phyloP scores from a whole-genome alignment of 345 rosid species.

The Linum usitatissimum region DNA sequence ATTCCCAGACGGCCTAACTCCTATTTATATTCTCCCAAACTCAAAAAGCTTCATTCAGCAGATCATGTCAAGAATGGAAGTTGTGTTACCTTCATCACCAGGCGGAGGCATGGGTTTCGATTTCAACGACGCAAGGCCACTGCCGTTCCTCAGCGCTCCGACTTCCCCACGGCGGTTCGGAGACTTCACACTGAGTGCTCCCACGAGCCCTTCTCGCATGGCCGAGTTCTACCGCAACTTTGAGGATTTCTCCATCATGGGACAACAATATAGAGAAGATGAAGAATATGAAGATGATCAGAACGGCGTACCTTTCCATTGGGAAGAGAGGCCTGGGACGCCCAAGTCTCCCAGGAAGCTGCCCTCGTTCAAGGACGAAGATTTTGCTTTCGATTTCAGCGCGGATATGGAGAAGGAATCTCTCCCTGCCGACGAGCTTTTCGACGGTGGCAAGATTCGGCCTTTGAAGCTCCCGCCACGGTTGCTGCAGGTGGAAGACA shows the following conservation, averaged over 20 bases:
- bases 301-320: slow-evolving; percentile 34
- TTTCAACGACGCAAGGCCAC: slow-evolving; percentile 32
- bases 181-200: slow-evolving; percentile 54
- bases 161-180: slow-evolving; percentile 55
- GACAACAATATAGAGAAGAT: neutral
- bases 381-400: slow-evolving; percentile 27
- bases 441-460: slow-evolving; percentile 61
- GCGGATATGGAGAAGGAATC: slow-evolving; percentile 17
- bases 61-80: slow-evolving; percentile 27
- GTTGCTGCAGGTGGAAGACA: slow-evolving; percentile 22
- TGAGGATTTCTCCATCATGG: slow-evolving; percentile 19
- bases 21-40: too few species aligned
- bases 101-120: slow-evolving; percentile 35
- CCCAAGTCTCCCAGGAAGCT: slow-evolving; percentile 32
- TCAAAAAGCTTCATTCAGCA: slow-evolving; percentile 1
- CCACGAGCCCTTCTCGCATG: slow-evolving; percentile 57
- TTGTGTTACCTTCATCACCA: slow-evolving; percentile 28
- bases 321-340: slow-evolving; percentile 60
- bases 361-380: slow-evolving; percentile 4
- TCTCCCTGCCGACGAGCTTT: slow-evolving; percentile 58
- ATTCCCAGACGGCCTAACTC: slow-evolving; percentile 6
- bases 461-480: slow-evolving; percentile 62
- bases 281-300: slow-evolving; percentile 4
- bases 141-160: slow-evolving; percentile 45
- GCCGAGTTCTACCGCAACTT: slow-evolving; percentile 44